Evolutionary conservation across 2,329 filamentous ascomycete species (phyloP), one percentile per base, ranked within the genome.

Genomic region (Ploettnerulaceae sp.): DNA sequence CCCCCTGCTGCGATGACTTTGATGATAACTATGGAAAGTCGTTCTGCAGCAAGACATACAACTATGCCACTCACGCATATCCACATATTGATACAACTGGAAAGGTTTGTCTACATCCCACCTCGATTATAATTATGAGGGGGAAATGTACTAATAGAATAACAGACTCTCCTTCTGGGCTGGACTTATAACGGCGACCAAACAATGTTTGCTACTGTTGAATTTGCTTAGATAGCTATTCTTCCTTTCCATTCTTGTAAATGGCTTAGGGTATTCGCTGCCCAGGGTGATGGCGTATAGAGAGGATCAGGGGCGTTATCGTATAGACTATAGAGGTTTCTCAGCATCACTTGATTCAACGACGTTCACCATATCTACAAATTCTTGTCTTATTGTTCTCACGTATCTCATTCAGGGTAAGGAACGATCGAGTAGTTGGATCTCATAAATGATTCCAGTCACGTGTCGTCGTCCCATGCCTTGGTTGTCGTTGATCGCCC

Each of bases 161-260:
- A 2, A 2, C 29, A 42, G 28, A 42, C 39, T 25, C 39, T 42
- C 9, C 39, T 42, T 8, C 39, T 42, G 4, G 29, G 39, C 2
- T 42, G 29, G 37, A 40, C 37, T 3, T 40, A 40, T 20, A 12
- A 40, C 31, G 37, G 37, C 14, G 25, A 40, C 17, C 37, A 40
- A n/a, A 40, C 37, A 1, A 40, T 40, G 37, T 40, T 40, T 21
- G 15, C 25, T 7, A 40, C 37, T n/a, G 31, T 40, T 14, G 37
- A 40, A 26, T 31, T 40, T 5, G 37, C 28, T 21, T 31, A 40
- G 25, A 29, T 8, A 7, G 28, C 36, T 14, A 11, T 18, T 20
- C 36, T 26, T 18, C 22, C 3, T 11, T 11, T 26, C 9, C 24
- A 6, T 29, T 2, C 5, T 3, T 11, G 4, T 26, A 17, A 6